These are phyloP conservation scores for Suhomyces sp. DNA, from an alignment of 805 yeast species.

Conservation along the genomic window DNA sequence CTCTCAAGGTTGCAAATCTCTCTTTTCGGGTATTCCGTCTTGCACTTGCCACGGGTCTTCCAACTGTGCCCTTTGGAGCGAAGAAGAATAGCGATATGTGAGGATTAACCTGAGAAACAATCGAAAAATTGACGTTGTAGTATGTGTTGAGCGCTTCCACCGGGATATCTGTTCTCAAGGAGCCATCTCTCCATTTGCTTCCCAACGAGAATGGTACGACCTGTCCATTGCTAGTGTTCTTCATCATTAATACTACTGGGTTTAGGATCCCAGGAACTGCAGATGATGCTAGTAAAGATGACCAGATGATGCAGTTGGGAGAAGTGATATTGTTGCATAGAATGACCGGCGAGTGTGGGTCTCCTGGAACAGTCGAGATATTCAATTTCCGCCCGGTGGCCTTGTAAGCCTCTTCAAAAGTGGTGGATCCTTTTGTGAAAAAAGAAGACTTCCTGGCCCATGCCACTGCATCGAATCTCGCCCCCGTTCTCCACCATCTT, in stretches of 20 bases:
- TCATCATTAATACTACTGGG: constrained; percentile 79
- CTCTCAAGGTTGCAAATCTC: constrained; percentile 51
- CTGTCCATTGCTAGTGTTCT: constrained; percentile 33
- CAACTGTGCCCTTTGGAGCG: constrained; percentile 78
- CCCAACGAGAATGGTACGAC: constrained; percentile 72
- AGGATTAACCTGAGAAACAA: constrained; percentile 82
- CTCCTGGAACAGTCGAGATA: constrained; percentile 77
- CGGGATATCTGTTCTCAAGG: constrained; percentile 76
- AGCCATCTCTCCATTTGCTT: constrained; percentile 75
- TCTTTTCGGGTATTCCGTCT: constrained; percentile 39
- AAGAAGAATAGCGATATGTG: constrained; percentile 73
- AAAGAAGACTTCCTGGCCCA: constrained; percentile 71
- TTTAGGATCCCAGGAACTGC: constrained; percentile 82
- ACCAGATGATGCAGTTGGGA: constrained; percentile 82
- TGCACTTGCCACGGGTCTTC: constrained; percentile 64
- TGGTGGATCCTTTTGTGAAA: constrained; percentile 70
- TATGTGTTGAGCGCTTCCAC: constrained; percentile 68
- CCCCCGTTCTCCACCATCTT: constrained; percentile 72
- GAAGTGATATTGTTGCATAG: constrained; percentile 73
- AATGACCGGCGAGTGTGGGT: constrained; percentile 78
- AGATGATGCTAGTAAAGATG: constrained; percentile 68
- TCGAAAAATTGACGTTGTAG: constrained; percentile 70
- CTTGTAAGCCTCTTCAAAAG: constrained; percentile 67
- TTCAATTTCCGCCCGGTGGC: constrained; percentile 70
- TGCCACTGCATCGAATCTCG: constrained; percentile 68